A percentile compares a stretch with the other conserved stretches of the same genome.
These are phyloP conservation scores for Periconia macrospinosa DNA, from an alignment of 2,329 filamentous ascomycete species.

Conservation along the genomic window DNA sequence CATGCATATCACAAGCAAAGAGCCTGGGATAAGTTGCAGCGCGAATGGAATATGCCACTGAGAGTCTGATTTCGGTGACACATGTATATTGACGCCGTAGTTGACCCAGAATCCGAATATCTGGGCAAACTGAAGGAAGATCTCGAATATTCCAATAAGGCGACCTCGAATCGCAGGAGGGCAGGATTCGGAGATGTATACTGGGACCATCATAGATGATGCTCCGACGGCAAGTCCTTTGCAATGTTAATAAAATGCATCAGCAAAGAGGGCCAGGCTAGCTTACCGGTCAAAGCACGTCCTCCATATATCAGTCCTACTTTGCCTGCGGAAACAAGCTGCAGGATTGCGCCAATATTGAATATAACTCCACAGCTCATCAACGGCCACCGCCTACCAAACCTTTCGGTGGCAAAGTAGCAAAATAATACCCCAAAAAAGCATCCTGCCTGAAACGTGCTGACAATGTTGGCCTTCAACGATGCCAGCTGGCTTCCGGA, in stretches of 20 bases:
- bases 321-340: constrained; percentile 33
- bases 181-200: constrained; percentile 46
- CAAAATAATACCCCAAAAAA: constrained; percentile 44
- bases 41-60: constrained; percentile 68
- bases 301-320: constrained; percentile 42
- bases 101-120: constrained; percentile 49
- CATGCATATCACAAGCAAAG: constrained; percentile 39
- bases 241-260: no score
- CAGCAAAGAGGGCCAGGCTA: no score
- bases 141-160: constrained; percentile 67
- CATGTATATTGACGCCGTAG: constrained; percentile 44
- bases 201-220: constrained; percentile 41
- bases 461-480: constrained; percentile 44
- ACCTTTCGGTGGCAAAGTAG: constrained; percentile 52
- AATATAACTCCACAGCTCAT: constrained; percentile 51
- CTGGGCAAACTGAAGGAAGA: constrained; percentile 66
- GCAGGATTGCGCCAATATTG: constrained; percentile 43
- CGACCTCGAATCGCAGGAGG: constrained; percentile 67
- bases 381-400: constrained; percentile 54
- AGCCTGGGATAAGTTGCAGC: constrained; percentile 47
- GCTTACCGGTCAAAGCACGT: constrained; percentile 36
- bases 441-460: constrained; percentile 40
- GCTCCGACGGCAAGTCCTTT: constrained; percentile 37
- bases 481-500: constrained; percentile 38
- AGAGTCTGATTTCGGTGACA: constrained; percentile 46